Conservation (phyloP, 2,329 filamentous ascomycete genomes). For the Phaeosphaeriaceae sp. region DNA sequence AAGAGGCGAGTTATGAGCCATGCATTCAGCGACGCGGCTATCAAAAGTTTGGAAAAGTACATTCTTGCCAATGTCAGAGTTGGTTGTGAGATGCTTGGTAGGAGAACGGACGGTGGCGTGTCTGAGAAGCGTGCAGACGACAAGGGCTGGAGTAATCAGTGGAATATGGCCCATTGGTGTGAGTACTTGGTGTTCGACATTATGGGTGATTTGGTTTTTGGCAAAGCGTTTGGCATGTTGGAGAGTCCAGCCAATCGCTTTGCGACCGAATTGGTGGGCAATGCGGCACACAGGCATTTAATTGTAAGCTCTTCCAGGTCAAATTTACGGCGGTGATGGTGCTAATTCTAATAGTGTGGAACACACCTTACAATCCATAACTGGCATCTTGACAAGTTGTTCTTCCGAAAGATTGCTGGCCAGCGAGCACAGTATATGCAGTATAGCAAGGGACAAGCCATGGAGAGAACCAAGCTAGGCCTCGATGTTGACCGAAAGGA, state of each 20-base stretch:
- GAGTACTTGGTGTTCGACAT: slow-evolving; percentile 59
- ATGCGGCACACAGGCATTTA: slow-evolving; percentile 54
- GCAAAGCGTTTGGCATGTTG: slow-evolving; percentile 54
- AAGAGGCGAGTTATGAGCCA: slow-evolving; percentile 56
- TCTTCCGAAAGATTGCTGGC: slow-evolving; percentile 53
- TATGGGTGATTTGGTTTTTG: slow-evolving; percentile 58
- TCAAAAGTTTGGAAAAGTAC: slow-evolving; percentile 55
- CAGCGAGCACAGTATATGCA: slow-evolving; percentile 51
- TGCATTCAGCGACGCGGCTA: slow-evolving; percentile 55
- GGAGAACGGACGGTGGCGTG: slow-evolving; percentile 15
- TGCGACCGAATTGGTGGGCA: slow-evolving; percentile 51
- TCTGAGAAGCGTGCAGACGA: slow-evolving; percentile 15
- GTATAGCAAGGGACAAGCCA: slow-evolving; percentile 52
- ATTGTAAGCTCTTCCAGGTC: slow-evolving; percentile 41
- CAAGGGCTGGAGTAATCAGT: slow-evolving; percentile 50
- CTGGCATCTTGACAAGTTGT: slow-evolving; percentile 52
- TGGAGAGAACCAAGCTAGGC: slow-evolving; percentile 51
- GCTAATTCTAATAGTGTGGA: slow-evolving; percentile 43
- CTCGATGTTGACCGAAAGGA: slow-evolving; percentile 52
- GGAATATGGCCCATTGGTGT: slow-evolving; percentile 55
- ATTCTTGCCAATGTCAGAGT: slow-evolving; percentile 53
- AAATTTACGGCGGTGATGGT: not conserved
- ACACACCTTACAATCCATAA: slow-evolving; percentile 53
- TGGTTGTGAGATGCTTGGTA: slow-evolving; percentile 45
- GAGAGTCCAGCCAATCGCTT: slow-evolving; percentile 49